Base-by-base conservation (phyloP, 805 yeast species). In the Wickerhamiella domercqiae region DNA sequence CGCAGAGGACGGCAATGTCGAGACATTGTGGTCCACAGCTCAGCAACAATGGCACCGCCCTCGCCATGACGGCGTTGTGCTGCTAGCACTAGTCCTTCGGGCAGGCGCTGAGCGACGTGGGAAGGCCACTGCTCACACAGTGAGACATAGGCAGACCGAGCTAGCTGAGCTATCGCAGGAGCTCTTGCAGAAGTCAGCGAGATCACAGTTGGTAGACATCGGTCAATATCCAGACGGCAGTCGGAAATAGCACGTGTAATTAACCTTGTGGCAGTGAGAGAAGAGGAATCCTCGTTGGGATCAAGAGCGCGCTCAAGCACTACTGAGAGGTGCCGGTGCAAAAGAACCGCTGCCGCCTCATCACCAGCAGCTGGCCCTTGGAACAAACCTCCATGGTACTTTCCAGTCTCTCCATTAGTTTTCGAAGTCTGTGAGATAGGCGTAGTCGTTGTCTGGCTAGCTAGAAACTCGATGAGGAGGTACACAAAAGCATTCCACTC, bases 181-280 rank as follows among this genome's bases (percentile, higher is more conserved):
- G 26, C 13, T 13, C 26, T 9, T 9, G 26, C 26, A 24, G 26
- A 9, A 24, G 26, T 24, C 11, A 24, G 26, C 11, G 26, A 9
- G 9, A 24, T 24, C 13, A 24, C 13, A 24, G 26, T 24, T 9
- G 40, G 29, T 15, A 19, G 24, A 20, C 19, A 22, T 5, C 34
- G 29, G 16, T 16, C 38, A 7, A 35, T 13, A 36, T 57, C 56
- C 44, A 59, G 54, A 24, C 66, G 61, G 46, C 19, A n/a, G 21
- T 16, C 11, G 20, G 18, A 14, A 5, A 30, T 13, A 14, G 21
- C 33, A 14, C 33, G 33, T n/a, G 20, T 7, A 7, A 30, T 30
- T n/a, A 30, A 21, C 21, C 7, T 15, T 5, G 16, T 30, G 6
- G 33, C 33, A 17, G 20, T 17, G 7, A 30, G 5, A 5, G 33